These are phyloP conservation scores for Mycosphaerelloides madeirae DNA, from an alignment of 2,329 filamentous ascomycete genomes.

Conservation along the genomic window DNA sequence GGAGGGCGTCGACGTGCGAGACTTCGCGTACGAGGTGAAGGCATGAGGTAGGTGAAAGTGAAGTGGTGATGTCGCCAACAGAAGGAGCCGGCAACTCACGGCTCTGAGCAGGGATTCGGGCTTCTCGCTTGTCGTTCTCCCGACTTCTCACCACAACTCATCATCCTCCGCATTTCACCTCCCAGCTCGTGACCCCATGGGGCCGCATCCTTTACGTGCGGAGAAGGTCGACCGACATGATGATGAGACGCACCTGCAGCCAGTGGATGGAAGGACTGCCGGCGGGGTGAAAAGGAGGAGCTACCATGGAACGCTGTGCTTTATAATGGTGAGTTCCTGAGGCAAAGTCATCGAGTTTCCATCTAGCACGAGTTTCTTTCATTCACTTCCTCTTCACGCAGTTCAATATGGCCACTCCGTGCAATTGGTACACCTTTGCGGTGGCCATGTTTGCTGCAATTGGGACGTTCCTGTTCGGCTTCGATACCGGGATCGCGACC, in stretches of 20 bases:
- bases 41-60: too few species aligned
- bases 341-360: background rate
- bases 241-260: constrained; percentile 49
- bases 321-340: too few species aligned
- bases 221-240: constrained; percentile 20
- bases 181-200: background rate
- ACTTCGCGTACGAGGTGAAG: too few species aligned
- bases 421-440: constrained; percentile 44
- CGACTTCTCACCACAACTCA: background rate
- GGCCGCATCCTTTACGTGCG: background rate
- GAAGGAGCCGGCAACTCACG: background rate
- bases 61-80: background rate
- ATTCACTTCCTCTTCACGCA: background rate
- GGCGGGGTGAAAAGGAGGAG: background rate
- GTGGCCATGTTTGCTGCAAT: constrained; percentile 55
- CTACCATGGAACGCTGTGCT: background rate
- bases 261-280: constrained; percentile 1
- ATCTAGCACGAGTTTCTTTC: background rate
- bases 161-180: background rate
- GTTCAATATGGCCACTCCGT: constrained; percentile 6
- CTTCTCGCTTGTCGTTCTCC: background rate
- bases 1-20: too few species aligned
- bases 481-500: constrained; percentile 58
- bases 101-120: background rate
- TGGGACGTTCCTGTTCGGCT: constrained; percentile 57